A percentile compares a stretch with the other conserved stretches of the same genome.
Evolutionary conservation across 768 basidiomycete genomes (phyloP).

Genomic region (Auriscalpium microsporum): DNA sequence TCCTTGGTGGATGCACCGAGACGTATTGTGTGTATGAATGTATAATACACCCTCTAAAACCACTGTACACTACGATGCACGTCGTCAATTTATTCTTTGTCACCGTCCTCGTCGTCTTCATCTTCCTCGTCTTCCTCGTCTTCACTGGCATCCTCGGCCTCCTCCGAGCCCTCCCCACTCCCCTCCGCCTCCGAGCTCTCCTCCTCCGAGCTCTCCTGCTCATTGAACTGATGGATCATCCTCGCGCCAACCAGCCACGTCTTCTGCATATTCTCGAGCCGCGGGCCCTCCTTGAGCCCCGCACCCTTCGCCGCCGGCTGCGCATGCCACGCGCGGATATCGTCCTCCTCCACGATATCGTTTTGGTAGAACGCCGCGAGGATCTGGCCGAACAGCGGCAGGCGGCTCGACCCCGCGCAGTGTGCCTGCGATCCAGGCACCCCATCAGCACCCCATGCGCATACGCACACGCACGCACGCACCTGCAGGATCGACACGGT

Average conservation of each 20-base stretch:
- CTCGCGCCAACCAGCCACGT: constrained; percentile 63
- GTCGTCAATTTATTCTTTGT: constrained; percentile 22
- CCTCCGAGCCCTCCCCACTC: constrained; percentile 11
- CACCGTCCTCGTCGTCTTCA: constrained; percentile 22
- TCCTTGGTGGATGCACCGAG: no score
- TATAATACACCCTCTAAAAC: no score
- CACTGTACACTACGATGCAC: no score
- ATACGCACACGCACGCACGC: constrained; percentile 7
- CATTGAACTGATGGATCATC: constrained; percentile 78
- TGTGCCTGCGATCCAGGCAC: constrained; percentile 36
- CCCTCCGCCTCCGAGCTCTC: constrained; percentile 23
- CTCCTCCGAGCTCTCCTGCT: constrained; percentile 55
- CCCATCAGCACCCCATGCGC: not conserved
- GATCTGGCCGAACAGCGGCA: constrained; percentile 74
- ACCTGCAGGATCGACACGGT: constrained; percentile 77
- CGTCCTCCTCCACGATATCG: constrained; percentile 88
- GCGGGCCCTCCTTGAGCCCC: constrained; percentile 30
- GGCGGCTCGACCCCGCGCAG: constrained; percentile 54
- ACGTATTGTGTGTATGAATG: no score
- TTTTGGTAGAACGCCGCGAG: constrained; percentile 81
- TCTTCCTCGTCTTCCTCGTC: constrained; percentile 18
- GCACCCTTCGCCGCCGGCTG: constrained; percentile 46
- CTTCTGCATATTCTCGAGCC: constrained; percentile 50
- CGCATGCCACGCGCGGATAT: constrained; percentile 81
- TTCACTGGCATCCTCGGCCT: constrained; percentile 10